These are phyloP conservation scores for Alternaria viburni DNA, from an alignment of 2,329 filamentous ascomycete species.

Conservation along the genomic window DNA sequence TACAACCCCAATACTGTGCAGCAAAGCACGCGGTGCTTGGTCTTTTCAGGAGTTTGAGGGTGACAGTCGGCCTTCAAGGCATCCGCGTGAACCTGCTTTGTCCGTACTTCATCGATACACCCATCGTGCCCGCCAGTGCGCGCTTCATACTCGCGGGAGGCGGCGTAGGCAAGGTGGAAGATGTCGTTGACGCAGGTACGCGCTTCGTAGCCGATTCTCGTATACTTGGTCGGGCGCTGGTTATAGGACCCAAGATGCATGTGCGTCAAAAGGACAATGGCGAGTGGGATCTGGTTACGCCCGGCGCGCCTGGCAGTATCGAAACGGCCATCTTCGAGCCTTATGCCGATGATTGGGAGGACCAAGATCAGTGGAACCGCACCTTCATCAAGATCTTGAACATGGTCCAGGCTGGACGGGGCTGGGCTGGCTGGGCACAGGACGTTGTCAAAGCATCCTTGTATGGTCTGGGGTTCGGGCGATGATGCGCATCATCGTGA, in stretches of 20 bases:
- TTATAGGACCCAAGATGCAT: constrained; percentile 63
- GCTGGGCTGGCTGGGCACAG: constrained; percentile 60
- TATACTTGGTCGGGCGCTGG: constrained; percentile 64
- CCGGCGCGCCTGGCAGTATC: constrained; percentile 35
- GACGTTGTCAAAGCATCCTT: constrained; percentile 47
- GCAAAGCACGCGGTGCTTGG: constrained; percentile 72
- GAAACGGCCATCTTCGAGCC: constrained; percentile 65
- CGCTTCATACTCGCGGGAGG: constrained; percentile 63
- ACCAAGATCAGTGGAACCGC: constrained; percentile 62
- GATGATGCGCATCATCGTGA: background rate
- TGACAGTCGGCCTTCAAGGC: constrained; percentile 56
- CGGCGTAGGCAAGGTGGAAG: constrained; percentile 59
- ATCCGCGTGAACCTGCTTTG: constrained; percentile 70
- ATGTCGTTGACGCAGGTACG: constrained; percentile 70
- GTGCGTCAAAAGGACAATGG: constrained; percentile 51
- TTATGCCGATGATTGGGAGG: constrained; percentile 64
- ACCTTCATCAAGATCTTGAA: constrained; percentile 64
- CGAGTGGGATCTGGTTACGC: constrained; percentile 37
- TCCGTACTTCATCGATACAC: constrained; percentile 71
- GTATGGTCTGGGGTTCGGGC: constrained; percentile 30
- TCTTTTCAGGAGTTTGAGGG: constrained; percentile 65
- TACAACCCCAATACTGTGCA: constrained; percentile 61
- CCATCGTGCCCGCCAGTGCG: constrained; percentile 59
- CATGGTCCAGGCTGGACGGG: constrained; percentile 55
- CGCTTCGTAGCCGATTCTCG: constrained; percentile 65